phyloP scores from a whole-genome alignment of 2,329 filamentous ascomycete genomes.

The Aspergillus transmontanensis region DNA sequence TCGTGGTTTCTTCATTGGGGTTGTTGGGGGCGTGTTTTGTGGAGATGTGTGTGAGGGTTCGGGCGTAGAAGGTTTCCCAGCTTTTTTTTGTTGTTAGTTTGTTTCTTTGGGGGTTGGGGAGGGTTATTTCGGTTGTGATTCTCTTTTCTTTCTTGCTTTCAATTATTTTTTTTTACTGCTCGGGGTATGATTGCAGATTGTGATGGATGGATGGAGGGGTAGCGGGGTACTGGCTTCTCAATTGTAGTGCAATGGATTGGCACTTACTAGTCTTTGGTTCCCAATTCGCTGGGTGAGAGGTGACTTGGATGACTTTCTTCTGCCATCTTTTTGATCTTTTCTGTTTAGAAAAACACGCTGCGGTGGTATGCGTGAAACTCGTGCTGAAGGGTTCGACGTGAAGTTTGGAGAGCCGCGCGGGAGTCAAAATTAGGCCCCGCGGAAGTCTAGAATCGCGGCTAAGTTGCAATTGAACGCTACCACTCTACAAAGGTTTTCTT shows the following conservation, averaged over 20 bases:
- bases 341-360: background rate
- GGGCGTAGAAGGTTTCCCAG: conserved; percentile 62
- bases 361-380: background rate
- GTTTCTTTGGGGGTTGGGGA: too few species aligned
- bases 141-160: too few species aligned
- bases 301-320: conserved; percentile 56
- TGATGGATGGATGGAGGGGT: conserved; percentile 8
- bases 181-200: background rate
- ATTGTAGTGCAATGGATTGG: background rate
- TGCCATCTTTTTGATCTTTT: conserved; percentile 20
- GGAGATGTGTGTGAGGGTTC: conserved; percentile 44
- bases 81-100: conserved; percentile 32
- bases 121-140: too few species aligned
- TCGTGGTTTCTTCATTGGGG: conserved; percentile 11
- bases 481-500: background rate
- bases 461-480: background rate
- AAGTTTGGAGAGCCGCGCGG: background rate
- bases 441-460: background rate
- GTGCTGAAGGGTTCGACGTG: background rate
- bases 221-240: conserved; percentile 14
- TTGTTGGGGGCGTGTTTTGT: conserved; percentile 21
- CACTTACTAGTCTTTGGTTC: conserved; percentile 86
- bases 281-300: conserved; percentile 77
- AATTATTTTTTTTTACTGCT: background rate
- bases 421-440: background rate